Evolutionary conservation across 163 green algal species (phyloP).

Genomic region (Botryococcus braunii): DNA sequence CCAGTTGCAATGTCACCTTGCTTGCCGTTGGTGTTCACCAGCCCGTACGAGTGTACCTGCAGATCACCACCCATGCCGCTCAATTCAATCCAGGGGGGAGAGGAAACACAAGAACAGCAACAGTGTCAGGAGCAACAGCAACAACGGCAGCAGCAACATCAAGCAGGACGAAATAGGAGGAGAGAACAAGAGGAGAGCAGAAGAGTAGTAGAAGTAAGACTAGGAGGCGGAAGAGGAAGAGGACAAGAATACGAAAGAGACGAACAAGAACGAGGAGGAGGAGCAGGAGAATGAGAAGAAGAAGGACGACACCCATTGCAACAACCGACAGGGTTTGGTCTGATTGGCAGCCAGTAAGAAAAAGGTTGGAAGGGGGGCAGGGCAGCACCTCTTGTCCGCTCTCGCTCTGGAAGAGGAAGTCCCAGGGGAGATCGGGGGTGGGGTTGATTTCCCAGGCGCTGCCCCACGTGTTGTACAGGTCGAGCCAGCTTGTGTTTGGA

Average conservation of each 20-base stretch:
- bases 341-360: background rate
- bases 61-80: background rate
- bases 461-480: constrained; percentile 41
- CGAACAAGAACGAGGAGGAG: background rate
- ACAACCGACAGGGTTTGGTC: background rate
- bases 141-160: background rate
- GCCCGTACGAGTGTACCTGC: constrained; percentile 3
- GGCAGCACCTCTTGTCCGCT: background rate
- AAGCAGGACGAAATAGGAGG: background rate
- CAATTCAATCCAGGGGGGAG: background rate
- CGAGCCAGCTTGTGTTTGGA: constrained; percentile 18
- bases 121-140: background rate
- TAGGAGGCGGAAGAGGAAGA: background rate
- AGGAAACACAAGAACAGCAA: background rate
- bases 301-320: background rate
- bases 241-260: background rate
- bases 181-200: background rate
- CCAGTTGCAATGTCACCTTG: constrained; percentile 6
- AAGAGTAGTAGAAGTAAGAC: background rate
- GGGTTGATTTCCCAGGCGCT: constrained; percentile 33
- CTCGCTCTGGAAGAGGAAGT: background rate
- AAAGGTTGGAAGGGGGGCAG: background rate
- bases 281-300: background rate
- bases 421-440: constrained; percentile 17
- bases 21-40: background rate